Conservation (phyloP, 2,329 filamentous ascomycete genomes). For the Didymosphaeria variabile region DNA sequence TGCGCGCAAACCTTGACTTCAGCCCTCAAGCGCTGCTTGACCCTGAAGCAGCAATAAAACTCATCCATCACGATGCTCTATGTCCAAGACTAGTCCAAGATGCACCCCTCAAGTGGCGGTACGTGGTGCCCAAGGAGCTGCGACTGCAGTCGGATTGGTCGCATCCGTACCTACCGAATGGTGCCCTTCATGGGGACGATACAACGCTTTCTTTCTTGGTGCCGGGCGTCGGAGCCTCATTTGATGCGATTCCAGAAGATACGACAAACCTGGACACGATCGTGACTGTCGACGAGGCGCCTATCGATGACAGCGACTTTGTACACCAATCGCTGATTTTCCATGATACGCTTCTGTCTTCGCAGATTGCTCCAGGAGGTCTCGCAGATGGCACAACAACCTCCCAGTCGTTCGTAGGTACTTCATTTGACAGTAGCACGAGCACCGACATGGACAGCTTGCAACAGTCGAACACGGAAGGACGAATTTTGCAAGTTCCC, state of each 20-base stretch:
- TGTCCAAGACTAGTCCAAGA: conserved; percentile 15
- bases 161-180: conserved; percentile 38
- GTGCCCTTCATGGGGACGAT: conserved; percentile 10
- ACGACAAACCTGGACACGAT: conserved; percentile 38
- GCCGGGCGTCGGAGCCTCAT: conserved; percentile 24
- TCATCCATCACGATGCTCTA: background rate
- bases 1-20: conserved; percentile 64
- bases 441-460: conserved; percentile 33
- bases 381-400: conserved; percentile 42
- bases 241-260: conserved; percentile 27
- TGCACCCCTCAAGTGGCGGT: conserved; percentile 42
- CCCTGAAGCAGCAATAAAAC: conserved; percentile 56
- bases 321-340: conserved; percentile 80
- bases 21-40: conserved; percentile 60
- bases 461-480: conserved; percentile 23
- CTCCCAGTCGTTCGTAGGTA: conserved; percentile 46
- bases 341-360: conserved; percentile 72
- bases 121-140: conserved; percentile 22
- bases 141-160: conserved; percentile 43
- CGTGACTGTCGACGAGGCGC: conserved; percentile 25
- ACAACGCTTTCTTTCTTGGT: conserved; percentile 27
- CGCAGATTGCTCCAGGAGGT: conserved; percentile 54
- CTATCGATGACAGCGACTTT: conserved; percentile 57
- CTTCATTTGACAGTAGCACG: conserved; percentile 46
- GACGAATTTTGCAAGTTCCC: conserved; percentile 26